Evolutionary conservation across 208 protist species (phyloP).

Genomic region (Crithidia mellificae): DNA sequence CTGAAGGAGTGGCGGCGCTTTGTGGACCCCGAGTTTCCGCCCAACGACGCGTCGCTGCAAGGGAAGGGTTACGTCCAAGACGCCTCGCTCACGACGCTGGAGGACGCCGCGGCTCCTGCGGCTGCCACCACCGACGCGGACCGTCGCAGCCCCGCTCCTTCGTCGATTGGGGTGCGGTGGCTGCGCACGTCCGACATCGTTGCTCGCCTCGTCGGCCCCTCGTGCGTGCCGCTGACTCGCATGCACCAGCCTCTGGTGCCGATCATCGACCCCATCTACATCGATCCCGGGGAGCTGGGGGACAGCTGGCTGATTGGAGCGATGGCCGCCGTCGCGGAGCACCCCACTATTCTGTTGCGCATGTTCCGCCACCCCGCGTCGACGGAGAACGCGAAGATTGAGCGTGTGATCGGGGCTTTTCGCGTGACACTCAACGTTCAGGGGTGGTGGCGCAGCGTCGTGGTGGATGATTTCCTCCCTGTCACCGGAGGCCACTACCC

Average conservation of each 20-base stretch:
- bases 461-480: slow-evolving; percentile 82
- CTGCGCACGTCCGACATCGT: slow-evolving; percentile 13
- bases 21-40: slow-evolving; percentile 16
- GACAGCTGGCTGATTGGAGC: slow-evolving; percentile 69
- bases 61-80: no score
- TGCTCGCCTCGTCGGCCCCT: neutral
- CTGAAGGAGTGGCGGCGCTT: slow-evolving; percentile 12
- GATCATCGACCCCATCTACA: slow-evolving; percentile 24
- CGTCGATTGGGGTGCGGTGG: neutral
- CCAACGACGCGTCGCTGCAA: neutral
- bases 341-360: slow-evolving; percentile 31
- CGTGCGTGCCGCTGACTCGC: slow-evolving; percentile 6
- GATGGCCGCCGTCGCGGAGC: slow-evolving; percentile 57
- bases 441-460: slow-evolving; percentile 70
- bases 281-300: slow-evolving; percentile 53
- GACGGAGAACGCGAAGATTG: slow-evolving; percentile 17
- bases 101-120: no score
- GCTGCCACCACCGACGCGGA: neutral
- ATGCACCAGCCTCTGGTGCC: neutral
- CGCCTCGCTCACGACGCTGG: no score
- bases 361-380: slow-evolving; percentile 33
- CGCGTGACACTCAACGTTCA: slow-evolving; percentile 63
- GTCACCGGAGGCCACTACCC: slow-evolving; percentile 32
- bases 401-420: slow-evolving; percentile 57
- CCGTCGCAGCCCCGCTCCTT: neutral